Evolutionary conservation across 768 basidiomycete genomes (phyloP).

Genomic region (Xerocomus potaroensis): DNA sequence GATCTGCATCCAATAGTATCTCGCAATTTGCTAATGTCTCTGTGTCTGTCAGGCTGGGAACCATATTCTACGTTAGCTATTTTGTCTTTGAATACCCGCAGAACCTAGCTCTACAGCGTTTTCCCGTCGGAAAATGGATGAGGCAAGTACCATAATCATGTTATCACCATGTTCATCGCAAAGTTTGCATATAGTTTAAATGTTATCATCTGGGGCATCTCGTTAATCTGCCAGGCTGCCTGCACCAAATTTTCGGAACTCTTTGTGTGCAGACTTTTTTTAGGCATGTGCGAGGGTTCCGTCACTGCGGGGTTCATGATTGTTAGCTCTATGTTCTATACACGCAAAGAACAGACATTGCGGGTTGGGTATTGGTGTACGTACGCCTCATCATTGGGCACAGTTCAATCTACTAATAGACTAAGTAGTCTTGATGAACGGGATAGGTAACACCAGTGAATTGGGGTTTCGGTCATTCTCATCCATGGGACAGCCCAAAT

Average conservation of each 20-base stretch:
- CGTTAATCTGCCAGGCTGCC: conserved; percentile 59
- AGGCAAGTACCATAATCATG: conserved; percentile 39
- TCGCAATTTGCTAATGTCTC: neutral
- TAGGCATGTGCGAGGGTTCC: conserved; percentile 69
- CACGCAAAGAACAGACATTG: conserved; percentile 61
- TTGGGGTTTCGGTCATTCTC: neutral
- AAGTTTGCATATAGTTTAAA: conserved; percentile 43
- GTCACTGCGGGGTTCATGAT: conserved; percentile 77
- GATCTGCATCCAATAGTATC: neutral
- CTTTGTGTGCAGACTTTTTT: conserved; percentile 56
- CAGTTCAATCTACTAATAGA: neutral
- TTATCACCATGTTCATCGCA: neutral
- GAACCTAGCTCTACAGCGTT: conserved; percentile 65
- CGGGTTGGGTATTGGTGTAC: conserved; percentile 76
- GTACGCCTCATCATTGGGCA: conserved; percentile 18
- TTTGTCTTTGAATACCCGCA: conserved; percentile 72
- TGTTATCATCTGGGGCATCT: conserved; percentile 62
- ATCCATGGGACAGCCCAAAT: conserved; percentile 51
- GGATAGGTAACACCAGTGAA: conserved; percentile 43
- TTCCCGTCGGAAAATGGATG: conserved; percentile 80
- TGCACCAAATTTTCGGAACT: conserved; percentile 67
- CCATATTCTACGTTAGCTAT: conserved; percentile 70
- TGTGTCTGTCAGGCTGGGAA: conserved; percentile 53
- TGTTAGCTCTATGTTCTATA: conserved; percentile 76
- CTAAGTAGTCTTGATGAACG: conserved; percentile 65